These are phyloP conservation scores for Ascocoryne sarcoides DNA, from an alignment of 2,329 filamentous ascomycete species.

Conservation along the genomic window DNA sequence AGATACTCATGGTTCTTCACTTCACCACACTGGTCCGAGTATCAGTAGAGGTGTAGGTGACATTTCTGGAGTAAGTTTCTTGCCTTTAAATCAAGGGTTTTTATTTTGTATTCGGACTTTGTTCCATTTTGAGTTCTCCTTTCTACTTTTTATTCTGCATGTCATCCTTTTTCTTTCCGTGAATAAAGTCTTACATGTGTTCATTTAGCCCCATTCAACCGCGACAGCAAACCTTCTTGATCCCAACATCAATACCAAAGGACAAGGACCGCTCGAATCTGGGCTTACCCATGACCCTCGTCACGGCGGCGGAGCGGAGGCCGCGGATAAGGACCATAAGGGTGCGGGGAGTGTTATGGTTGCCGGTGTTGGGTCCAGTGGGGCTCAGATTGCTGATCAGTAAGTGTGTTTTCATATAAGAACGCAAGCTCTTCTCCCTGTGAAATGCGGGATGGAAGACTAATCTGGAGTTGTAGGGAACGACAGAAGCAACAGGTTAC, in stretches of 20 bases:
- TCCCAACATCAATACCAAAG: conserved; percentile 14
- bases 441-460: too few species aligned
- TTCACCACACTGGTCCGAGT: neutral
- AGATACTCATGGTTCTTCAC: conserved; percentile 31
- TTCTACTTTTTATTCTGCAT: too few species aligned
- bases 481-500: neutral
- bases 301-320: conserved; percentile 22
- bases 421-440: neutral
- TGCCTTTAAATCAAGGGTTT: too few species aligned
- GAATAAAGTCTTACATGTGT: neutral
- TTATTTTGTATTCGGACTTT: too few species aligned
- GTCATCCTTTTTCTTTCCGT: neutral
- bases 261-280: conserved; percentile 9
- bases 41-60: neutral
- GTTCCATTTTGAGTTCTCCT: too few species aligned
- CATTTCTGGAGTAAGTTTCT: neutral
- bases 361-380: neutral
- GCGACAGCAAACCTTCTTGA: conserved; percentile 24
- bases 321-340: conserved; percentile 18
- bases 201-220: conserved; percentile 23
- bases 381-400: neutral
- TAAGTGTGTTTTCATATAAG: neutral
- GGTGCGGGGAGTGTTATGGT: conserved; percentile 1
- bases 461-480: too few species aligned
- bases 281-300: conserved; percentile 12